Conservation (phyloP, 2,329 filamentous ascomycete species). For the Chalara sp. region DNA sequence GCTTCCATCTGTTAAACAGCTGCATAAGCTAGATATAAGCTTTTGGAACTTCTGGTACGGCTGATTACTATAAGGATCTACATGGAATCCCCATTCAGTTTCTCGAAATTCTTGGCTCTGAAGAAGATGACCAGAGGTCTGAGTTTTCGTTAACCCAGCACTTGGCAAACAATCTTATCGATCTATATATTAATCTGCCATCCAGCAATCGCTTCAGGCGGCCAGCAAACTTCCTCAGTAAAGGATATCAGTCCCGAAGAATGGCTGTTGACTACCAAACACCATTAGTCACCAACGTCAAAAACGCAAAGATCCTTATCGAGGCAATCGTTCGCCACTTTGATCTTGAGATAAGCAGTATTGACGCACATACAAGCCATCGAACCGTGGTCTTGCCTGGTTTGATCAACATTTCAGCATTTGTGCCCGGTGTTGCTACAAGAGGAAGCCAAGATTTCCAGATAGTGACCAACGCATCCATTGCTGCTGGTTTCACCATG, state of each 20-base stretch:
- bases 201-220: conserved; percentile 96
- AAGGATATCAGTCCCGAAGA: conserved; percentile 90
- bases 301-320: conserved; percentile 95
- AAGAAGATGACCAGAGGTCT: conserved; percentile 79
- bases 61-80: conserved; percentile 83
- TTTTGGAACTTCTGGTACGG: conserved; percentile 92
- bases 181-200: conserved; percentile 98
- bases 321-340: conserved; percentile 90
- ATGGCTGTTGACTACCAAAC: conserved; percentile 97
- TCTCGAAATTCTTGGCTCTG: conserved; percentile 74
- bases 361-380: conserved; percentile 90
- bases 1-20: conserved; percentile 83
- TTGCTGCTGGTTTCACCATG: conserved; percentile 74
- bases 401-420: conserved; percentile 72
- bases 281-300: conserved; percentile 95
- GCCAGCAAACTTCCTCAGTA: conserved; percentile 97
- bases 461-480: conserved; percentile 63
- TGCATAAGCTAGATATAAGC: conserved; percentile 86
- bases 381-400: conserved; percentile 67
- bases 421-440: conserved; percentile 66
- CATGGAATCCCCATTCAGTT: conserved; percentile 90
- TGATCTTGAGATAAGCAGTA: conserved; percentile 71
- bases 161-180: conserved; percentile 94
- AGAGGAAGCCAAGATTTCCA: conserved; percentile 61
- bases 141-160: conserved; percentile 97